Evolutionary conservation across 169 alveolate species (phyloP), one percentile per base, ranked within the genome.

Genomic region (Sarcocystis neurona): DNA sequence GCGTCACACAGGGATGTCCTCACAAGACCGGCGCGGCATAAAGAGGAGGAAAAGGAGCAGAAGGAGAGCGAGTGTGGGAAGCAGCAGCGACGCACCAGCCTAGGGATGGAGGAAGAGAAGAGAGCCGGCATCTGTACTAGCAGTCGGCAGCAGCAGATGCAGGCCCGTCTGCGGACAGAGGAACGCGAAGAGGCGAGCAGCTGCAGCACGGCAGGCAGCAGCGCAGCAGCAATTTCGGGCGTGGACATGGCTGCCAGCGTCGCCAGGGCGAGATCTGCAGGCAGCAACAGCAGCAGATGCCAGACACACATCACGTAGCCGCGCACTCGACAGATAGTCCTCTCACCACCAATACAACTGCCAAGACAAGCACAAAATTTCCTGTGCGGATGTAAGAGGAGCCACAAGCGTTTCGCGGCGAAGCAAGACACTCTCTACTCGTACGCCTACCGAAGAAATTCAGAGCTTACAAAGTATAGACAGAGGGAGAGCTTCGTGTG

Each of bases 91-190:
- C 82, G n/a, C 41, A 72, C 82, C 48, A 91, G 50, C 85, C 79
- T 85, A 63, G 92, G 91, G 44, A 91, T 87, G 75, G 92, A 82
- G 46, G 90, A 77, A 41, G 60, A 75, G 44, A 91, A 77, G 34
- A 88, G 90, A 30, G 88, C 87, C 0, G 93, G 93, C 30, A 43
- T 46, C 68, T 63, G 89, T 48, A 84, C 50, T 47, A 84, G 75
- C 34, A 84, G 66, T n/a, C 93, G 77, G 79, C 60, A 68, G 80
- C 85, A 68, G 87, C 93, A 89, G 8, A 92, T 87, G n/a, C 87
- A 90, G 48, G 93, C 92, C 90, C 89, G 88, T 89, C 86, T 89
- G 30, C 82, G 85, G n/a, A 82, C 48, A 30, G 72, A 37, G 56
- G 93, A 80, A 0, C 84, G 68, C 8, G 90, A 78, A 10, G 90